Evolutionary conservation across 345 rosid species (phyloP).

Genomic region (Firmiana major): DNA sequence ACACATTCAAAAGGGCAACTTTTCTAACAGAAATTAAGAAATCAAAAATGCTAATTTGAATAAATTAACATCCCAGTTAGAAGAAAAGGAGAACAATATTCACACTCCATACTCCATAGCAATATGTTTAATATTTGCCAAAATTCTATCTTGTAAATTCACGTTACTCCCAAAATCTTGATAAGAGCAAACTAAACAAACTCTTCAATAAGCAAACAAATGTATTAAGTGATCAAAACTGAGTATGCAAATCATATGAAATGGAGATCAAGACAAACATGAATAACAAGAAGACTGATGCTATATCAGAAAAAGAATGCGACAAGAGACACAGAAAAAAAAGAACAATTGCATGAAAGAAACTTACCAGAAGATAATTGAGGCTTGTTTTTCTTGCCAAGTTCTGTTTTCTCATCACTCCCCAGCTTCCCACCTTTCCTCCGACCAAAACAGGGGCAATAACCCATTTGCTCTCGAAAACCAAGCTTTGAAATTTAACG

Average conservation of each 20-base stretch:
- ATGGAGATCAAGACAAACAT: background rate
- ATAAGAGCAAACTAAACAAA: background rate
- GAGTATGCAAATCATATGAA: background rate
- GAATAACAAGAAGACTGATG: background rate
- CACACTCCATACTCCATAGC: background rate
- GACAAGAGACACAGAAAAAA: background rate
- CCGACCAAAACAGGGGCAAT: constrained; percentile 52
- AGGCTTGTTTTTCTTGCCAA: constrained; percentile 6
- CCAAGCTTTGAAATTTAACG: background rate
- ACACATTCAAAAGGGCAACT: background rate
- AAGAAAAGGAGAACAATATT: background rate
- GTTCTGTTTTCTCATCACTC: background rate
- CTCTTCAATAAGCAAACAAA: background rate
- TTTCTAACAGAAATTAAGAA: background rate
- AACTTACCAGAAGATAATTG: constrained; percentile 7
- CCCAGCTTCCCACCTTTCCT: constrained; percentile 22
- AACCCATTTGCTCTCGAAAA: constrained; percentile 28
- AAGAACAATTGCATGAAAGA: background rate
- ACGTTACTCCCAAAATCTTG: background rate
- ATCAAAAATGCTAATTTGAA: background rate
- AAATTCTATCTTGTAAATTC: background rate
- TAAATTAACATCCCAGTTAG: background rate
- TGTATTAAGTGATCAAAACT: background rate
- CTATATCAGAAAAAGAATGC: background rate
- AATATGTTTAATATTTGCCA: background rate